Percentiles rank a stretch among this genome's conserved stretches.
These are phyloP conservation scores for Penicillium sp. DNA, from an alignment of 2,329 filamentous ascomycete species.

Conservation along the genomic window DNA sequence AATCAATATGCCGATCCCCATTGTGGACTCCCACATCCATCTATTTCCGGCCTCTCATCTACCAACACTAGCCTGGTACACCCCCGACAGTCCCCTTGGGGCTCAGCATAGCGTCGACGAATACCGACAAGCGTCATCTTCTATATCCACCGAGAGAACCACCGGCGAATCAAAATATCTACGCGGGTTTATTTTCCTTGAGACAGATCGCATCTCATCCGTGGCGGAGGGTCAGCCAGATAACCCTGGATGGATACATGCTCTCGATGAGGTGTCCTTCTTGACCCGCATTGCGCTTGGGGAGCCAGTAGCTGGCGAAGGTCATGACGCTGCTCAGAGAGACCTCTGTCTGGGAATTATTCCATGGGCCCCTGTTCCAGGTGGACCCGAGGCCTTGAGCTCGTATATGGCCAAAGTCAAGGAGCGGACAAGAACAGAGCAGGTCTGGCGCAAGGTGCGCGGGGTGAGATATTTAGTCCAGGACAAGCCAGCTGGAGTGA, in stretches of 20 bases:
- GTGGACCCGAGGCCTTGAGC: conserved; percentile 60
- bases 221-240: conserved; percentile 45
- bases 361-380: conserved; percentile 82
- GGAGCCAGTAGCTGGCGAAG: conserved; percentile 57
- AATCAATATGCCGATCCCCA: conserved; percentile 42
- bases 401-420: conserved; percentile 66
- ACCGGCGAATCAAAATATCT: conserved; percentile 44
- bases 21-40: conserved; percentile 92
- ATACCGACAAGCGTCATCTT: conserved; percentile 55
- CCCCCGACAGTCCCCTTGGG: conserved; percentile 59
- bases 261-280: conserved; percentile 72
- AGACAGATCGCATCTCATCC: conserved; percentile 73
- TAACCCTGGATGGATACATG: conserved; percentile 61
- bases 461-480: conserved; percentile 85
- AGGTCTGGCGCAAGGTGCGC: conserved; percentile 66
- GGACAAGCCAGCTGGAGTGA: conserved; percentile 67
- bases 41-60: conserved; percentile 73
- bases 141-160: conserved; percentile 28
- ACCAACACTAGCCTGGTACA: conserved; percentile 69
- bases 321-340: conserved; percentile 56
- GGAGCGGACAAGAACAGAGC: conserved; percentile 57
- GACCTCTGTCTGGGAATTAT: conserved; percentile 68
- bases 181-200: conserved; percentile 77
- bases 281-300: conserved; percentile 67
- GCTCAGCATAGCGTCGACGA: conserved; percentile 66